A percentile compares a stretch with the other conserved stretches of the same genome.
phyloP scores from a whole-genome alignment of 257 asterid species.

The Misopates orontium region DNA sequence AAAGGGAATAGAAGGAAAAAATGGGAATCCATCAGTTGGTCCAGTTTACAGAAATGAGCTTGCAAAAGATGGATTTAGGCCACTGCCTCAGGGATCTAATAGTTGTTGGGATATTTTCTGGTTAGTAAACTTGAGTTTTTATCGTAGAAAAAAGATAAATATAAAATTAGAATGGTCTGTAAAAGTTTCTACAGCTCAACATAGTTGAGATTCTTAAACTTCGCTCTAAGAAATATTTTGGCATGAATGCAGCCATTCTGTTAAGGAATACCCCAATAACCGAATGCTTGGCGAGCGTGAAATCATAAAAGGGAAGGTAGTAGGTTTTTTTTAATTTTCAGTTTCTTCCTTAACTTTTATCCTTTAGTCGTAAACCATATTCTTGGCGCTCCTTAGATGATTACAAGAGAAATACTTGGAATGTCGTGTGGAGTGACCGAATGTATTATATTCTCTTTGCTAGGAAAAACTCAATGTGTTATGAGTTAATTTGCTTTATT shows the following conservation, averaged over 20 bases:
- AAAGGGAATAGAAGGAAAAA: conserved; percentile 51
- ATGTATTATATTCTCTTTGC: no score
- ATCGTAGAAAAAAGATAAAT: no score
- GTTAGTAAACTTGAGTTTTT: conserved; percentile 31
- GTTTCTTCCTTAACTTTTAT: not conserved
- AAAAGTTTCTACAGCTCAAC: no score
- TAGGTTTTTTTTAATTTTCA: not conserved
- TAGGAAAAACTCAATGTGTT: no score
- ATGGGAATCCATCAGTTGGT: conserved; percentile 66
- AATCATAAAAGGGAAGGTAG: conserved; percentile 63
- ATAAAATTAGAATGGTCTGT: no score
- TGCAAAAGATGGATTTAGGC: conserved; percentile 61
- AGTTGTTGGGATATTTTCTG: conserved; percentile 80
- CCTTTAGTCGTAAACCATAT: not conserved
- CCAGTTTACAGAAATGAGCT: conserved; percentile 64
- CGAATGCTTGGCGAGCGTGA: conserved; percentile 84
- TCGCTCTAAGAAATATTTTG: not conserved
- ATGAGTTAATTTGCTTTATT: not conserved
- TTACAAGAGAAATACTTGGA: no score
- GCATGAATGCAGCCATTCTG: conserved; percentile 52
- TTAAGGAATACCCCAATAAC: conserved; percentile 49
- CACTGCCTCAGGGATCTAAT: conserved; percentile 49
- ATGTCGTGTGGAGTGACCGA: no score
- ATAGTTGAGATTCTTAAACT: no score
- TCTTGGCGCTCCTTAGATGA: not conserved